phyloP scores from a whole-genome alignment of 192 early-diverging fungal species.

The Pilaira anomala region DNA sequence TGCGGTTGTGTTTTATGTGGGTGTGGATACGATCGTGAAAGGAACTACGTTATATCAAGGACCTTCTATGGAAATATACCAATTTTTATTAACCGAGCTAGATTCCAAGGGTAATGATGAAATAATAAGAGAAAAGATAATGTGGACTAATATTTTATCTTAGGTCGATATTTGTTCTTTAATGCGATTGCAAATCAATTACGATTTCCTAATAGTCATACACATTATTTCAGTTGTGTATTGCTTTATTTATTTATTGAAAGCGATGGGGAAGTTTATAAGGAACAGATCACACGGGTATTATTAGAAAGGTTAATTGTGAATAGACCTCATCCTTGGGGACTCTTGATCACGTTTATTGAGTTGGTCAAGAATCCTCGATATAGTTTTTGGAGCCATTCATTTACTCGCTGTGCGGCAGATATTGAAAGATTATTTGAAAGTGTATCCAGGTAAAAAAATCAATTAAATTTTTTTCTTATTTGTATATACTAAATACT shows the following conservation, averaged over 20 bases:
- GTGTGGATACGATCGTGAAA: conserved; percentile 65
- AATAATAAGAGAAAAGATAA: not conserved
- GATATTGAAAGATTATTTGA: conserved; percentile 81
- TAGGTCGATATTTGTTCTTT: conserved; percentile 87
- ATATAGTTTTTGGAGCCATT: conserved; percentile 59
- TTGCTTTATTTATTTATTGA: conserved; percentile 86
- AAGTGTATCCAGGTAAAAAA: conserved; percentile 52
- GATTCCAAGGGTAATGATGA: conserved; percentile 80
- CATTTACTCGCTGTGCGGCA: conserved; percentile 65
- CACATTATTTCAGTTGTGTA: conserved; percentile 88
- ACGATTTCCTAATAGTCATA: conserved; percentile 96
- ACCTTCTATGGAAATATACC: conserved; percentile 80
- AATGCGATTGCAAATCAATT: conserved; percentile 95
- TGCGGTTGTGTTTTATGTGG: conserved; percentile 85
- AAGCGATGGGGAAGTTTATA: conserved; percentile 70
- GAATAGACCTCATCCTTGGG: conserved; percentile 97
- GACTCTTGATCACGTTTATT: conserved; percentile 94
- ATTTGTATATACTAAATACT: not conserved
- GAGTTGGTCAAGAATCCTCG: conserved; percentile 91
- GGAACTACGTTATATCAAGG: conserved; percentile 54
- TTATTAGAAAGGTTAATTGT: conserved; percentile 93
- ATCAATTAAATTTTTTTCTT: not conserved
- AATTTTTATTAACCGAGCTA: conserved; percentile 68
- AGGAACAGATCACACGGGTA: conserved; percentile 95
- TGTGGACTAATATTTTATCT: conserved; percentile 20